Conservation (phyloP, 2,329 filamentous ascomycete genomes). For the Fusarium siculi region DNA sequence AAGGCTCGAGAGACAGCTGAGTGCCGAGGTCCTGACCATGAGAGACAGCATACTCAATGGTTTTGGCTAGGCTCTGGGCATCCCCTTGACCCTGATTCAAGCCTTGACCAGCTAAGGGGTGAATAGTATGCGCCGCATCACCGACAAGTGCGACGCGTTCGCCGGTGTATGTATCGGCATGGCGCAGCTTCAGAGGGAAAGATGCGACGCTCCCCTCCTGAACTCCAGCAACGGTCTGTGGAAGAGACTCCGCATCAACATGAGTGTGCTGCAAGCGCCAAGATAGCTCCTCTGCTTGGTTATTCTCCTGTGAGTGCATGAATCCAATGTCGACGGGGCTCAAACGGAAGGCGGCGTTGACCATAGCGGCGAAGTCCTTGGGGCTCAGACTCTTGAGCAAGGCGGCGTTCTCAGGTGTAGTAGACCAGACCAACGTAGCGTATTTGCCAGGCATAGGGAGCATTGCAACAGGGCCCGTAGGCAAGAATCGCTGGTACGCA, state of each 20-base stretch:
- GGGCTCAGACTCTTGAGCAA: conserved; percentile 79
- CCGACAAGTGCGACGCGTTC: conserved; percentile 93
- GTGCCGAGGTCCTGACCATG: conserved; percentile 91
- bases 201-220: conserved; percentile 85
- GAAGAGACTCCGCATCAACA: conserved; percentile 64
- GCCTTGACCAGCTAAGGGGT: conserved; percentile 93
- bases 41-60: conserved; percentile 78
- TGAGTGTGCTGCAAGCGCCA: conserved; percentile 83
- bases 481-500: conserved; percentile 95
- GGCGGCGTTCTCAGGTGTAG: conserved; percentile 81
- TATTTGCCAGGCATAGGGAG: conserved; percentile 86
- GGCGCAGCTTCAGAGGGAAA: conserved; percentile 90
- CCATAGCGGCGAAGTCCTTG: conserved; percentile 82
- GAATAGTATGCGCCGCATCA: conserved; percentile 94
- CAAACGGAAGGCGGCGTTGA: conserved; percentile 93
- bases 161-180: conserved; percentile 92
- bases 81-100: conserved; percentile 94
- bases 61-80: conserved; percentile 79
- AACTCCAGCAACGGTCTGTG: conserved; percentile 74
- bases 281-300: conserved; percentile 78
- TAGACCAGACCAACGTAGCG: conserved; percentile 94
- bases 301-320: conserved; percentile 72
- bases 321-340: conserved; percentile 82
- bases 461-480: conserved; percentile 90
- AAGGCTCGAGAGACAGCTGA: conserved; percentile 80